phyloP scores from a whole-genome alignment of 2,329 filamentous ascomycete species.

The Aspergillus tubingensis region DNA sequence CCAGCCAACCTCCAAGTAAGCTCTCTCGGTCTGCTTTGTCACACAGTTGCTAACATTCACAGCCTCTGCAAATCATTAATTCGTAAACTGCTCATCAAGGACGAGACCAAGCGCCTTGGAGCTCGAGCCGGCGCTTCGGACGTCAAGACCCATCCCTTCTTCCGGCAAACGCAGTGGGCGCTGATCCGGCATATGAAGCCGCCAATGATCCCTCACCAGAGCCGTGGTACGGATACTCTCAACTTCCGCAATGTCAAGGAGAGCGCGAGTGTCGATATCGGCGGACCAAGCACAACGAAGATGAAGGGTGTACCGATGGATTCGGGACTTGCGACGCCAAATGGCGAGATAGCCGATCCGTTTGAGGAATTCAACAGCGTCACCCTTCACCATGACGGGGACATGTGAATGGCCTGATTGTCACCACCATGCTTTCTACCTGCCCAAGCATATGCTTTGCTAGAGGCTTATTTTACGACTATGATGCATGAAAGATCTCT shows the following conservation, averaged over 20 bases:
- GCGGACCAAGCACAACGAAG: conserved; percentile 41
- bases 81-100: conserved; percentile 95
- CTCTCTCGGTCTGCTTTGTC: conserved; percentile 21
- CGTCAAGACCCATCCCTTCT: conserved; percentile 95
- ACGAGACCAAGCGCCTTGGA: conserved; percentile 89
- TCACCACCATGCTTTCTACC: neutral
- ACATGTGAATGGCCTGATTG: conserved; percentile 42
- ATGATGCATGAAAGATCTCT: conserved; percentile 39
- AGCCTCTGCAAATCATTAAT: conserved; percentile 97
- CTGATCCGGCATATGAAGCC: conserved; percentile 97
- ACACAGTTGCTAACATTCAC: conserved; percentile 8
- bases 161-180: conserved; percentile 94
- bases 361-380: conserved; percentile 99
- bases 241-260: conserved; percentile 99
- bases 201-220: conserved; percentile 90
- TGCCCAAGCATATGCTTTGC: conserved; percentile 25
- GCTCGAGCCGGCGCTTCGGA: conserved; percentile 94
- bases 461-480: conserved; percentile 28
- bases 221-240: conserved; percentile 85
- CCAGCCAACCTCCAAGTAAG: conserved; percentile 90
- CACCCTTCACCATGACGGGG: conserved; percentile 93
- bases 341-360: conserved; percentile 78
- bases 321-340: conserved; percentile 80
- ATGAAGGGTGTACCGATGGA: conserved; percentile 82
- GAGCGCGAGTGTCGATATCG: conserved; percentile 82